phyloP scores from a whole-genome alignment of 441 rosid species.

The Iberis amara region DNA sequence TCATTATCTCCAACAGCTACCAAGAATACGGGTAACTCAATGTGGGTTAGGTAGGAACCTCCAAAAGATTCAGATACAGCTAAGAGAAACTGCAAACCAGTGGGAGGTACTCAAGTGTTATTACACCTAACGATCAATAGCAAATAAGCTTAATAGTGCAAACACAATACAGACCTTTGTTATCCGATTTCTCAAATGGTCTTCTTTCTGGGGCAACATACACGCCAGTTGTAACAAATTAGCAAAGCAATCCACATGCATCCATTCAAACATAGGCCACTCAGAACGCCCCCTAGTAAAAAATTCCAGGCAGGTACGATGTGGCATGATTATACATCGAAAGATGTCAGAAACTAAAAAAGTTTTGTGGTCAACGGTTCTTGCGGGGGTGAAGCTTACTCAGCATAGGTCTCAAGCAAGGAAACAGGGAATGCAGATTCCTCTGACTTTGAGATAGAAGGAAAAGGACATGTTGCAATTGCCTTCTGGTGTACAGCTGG shows the following conservation, averaged over 20 bases:
- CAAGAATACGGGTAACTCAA: slow-evolving; percentile 78
- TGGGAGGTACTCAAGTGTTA: background rate
- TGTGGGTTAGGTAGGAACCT: slow-evolving; percentile 68
- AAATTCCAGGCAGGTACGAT: slow-evolving; percentile 25
- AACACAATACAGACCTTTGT: slow-evolving; percentile 53
- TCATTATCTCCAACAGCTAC: slow-evolving; percentile 82
- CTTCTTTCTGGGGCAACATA: slow-evolving; percentile 87
- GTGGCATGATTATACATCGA: background rate
- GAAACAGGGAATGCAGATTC: slow-evolving; percentile 46
- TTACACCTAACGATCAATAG: slow-evolving; percentile 2
- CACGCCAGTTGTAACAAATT: slow-evolving; percentile 69
- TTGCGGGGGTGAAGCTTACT: slow-evolving; percentile 40
- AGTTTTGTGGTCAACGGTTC: slow-evolving; percentile 4
- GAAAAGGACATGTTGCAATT: slow-evolving; percentile 75
- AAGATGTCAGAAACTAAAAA: slow-evolving; percentile 17
- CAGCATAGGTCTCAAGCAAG: slow-evolving; percentile 65
- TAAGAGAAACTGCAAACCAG: slow-evolving; percentile 67
- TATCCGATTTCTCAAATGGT: slow-evolving; percentile 67
- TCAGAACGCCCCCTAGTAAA: slow-evolving; percentile 63
- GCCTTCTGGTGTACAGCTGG: slow-evolving; percentile 72
- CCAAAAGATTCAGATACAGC: slow-evolving; percentile 71
- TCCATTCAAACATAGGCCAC: slow-evolving; percentile 92
- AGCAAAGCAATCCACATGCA: slow-evolving; percentile 88
- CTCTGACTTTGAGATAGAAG: slow-evolving; percentile 44
- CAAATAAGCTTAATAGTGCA: slow-evolving; percentile 17